Base-by-base conservation (phyloP, 257 asterid species). In the Voacanga thouarsii region DNA sequence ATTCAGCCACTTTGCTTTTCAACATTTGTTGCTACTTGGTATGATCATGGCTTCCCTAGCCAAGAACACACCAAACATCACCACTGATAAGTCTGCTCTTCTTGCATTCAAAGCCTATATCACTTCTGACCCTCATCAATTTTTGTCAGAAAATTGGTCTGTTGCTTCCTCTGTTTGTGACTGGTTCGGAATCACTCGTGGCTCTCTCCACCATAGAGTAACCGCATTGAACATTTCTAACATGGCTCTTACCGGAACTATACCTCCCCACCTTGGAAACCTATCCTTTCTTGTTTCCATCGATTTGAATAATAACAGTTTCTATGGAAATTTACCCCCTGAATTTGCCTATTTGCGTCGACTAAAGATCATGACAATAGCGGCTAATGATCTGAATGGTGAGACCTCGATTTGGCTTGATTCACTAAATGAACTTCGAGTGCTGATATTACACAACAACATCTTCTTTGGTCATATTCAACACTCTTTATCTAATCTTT, bases 401-500 rank as follows among this genome's bases (percentile, higher is more conserved):
- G 14, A 21, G 12, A n/a, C 82, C 1, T 86, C 87, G 0, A 6
- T 51, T 16, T 77, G 65, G 65, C 1, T 82, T 23, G 72, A 28
- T 56, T 55, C 55, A 28, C 47, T 82, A 9, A 28, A 45, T 10
- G 37, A 56, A 18, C 72, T 83, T 7, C 80, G 77, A 23, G 5
- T 23, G 49, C 41, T 83, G 73, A 30, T 28, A 2, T 73, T 81
- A 0, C 3, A 12, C n/a, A 47, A 56, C 26, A 71, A 84, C 63
- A 78, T 24, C 60, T 80, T 81, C 14, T 57, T 74, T 0, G 84
- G 85, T 33, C 7, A n/a, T 23, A 71, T 81, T 30, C 83, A 82
- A 44, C 11, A 72, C 33, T 80, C 81, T 15, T 28, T 81, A 51
- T 64, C 70, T 0, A 85, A 85, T 71, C 50, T 83, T 11, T 39